These are phyloP conservation scores for Cantharellus cinnabarinus DNA, from an alignment of 768 basidiomycete species.

Conservation along the genomic window DNA sequence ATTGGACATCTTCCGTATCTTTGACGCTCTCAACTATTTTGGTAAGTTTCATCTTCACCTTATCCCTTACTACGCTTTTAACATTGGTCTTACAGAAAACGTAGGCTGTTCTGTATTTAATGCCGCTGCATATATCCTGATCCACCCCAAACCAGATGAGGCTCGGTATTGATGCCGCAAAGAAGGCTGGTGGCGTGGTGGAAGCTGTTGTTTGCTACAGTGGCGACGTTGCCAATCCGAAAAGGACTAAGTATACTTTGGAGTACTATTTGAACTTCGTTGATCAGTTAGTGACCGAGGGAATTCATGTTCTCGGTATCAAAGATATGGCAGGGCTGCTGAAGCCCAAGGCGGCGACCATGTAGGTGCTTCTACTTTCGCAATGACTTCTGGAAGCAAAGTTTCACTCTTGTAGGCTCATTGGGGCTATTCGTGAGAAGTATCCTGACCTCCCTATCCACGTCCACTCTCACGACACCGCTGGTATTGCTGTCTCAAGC, in stretches of 20 bases:
- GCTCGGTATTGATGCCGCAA: constrained; percentile 96
- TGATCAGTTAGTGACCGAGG: constrained; percentile 78
- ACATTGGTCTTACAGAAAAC: constrained; percentile 32
- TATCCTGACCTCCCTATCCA: constrained; percentile 97
- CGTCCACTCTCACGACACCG: constrained; percentile 98
- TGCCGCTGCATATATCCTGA: constrained; percentile 6
- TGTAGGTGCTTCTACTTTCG: constrained; percentile 30
- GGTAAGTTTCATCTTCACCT: constrained; percentile 28
- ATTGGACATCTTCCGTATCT: constrained; percentile 97
- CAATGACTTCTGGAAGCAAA: not conserved
- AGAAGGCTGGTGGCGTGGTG: constrained; percentile 96
- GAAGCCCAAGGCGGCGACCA: constrained; percentile 80
- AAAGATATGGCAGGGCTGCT: constrained; percentile 98
- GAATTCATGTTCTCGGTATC: constrained; percentile 90
- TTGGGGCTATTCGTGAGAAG: constrained; percentile 85
- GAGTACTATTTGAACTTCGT: constrained; percentile 95
- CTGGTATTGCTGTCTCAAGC: constrained; percentile 91
- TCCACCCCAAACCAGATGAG: constrained; percentile 43
- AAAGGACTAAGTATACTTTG: constrained; percentile 91
- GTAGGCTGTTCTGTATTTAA: constrained; percentile 22
- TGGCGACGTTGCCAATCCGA: constrained; percentile 86
- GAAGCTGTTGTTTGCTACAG: constrained; percentile 98
- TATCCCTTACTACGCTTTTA: not conserved
- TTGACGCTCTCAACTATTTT: constrained; percentile 97
- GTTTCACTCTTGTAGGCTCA: constrained; percentile 31